A percentile compares a stretch with the other conserved stretches of the same genome.
phyloP scores from a whole-genome alignment of 1,139 yeast genomes.

The Hansenula sp. region DNA sequence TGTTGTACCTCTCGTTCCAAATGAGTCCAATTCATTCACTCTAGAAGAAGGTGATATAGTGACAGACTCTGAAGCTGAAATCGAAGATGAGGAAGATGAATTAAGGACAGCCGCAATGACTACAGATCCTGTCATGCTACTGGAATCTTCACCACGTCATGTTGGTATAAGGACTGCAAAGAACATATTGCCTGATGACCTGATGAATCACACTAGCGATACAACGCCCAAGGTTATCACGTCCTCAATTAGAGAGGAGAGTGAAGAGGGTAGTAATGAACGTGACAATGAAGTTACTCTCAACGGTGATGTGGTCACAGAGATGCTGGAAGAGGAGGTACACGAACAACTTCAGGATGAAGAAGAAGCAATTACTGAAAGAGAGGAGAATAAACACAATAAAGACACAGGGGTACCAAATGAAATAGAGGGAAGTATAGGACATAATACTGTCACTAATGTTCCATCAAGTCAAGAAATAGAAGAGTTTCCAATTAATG shows the following conservation, averaged over 20 bases:
- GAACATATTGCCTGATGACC: constrained; percentile 12
- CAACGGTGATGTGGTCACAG: background rate
- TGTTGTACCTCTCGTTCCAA: background rate
- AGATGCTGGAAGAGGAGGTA: too few relatives aligned
- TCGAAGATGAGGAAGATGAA: constrained; percentile 3
- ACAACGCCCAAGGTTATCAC: background rate
- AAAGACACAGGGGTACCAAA: too few relatives aligned
- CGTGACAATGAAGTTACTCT: background rate
- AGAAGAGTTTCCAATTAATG: background rate
- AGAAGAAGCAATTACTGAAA: too few relatives aligned
- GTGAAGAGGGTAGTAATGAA: background rate
- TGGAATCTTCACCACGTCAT: constrained; percentile 12
- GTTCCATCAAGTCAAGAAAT: too few relatives aligned
- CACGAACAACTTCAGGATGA: too few relatives aligned
- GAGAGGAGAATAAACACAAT: too few relatives aligned
- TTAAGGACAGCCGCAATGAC: background rate
- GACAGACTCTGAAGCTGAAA: constrained; percentile 4
- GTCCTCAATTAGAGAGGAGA: background rate
- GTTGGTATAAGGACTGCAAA: constrained; percentile 12
- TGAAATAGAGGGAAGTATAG: too few relatives aligned
- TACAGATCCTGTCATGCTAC: background rate
- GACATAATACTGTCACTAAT: too few relatives aligned
- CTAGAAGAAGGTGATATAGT: constrained; percentile 15
- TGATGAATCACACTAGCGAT: background rate
- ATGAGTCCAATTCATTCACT: constrained; percentile 6